Base-by-base conservation (phyloP, 2,329 filamentous ascomycete genomes). In the Paecilomyces formosus region DNA sequence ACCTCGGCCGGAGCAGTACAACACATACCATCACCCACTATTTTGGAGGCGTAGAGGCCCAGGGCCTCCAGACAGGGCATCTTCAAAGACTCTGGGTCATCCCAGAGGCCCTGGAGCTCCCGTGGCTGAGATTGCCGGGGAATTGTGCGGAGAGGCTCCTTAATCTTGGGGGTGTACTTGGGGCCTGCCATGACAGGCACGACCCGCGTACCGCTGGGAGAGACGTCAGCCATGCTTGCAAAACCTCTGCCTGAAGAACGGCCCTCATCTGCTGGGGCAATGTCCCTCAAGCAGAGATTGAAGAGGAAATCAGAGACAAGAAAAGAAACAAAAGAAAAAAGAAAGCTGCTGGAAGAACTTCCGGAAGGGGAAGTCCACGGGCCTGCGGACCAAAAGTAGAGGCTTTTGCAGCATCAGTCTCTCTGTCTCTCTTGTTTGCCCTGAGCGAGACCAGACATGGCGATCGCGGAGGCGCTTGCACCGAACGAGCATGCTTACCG, bases 11-110 rank as follows among this genome's bases (percentile, higher is more conserved):
- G 61, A 62, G 53, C 54, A 57, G 22, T 55, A 53, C 24, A 30
- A 49, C 35, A 76, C 81, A 78, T 79, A 85, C 86, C 85, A 74
- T 88, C 85, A 60, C 85, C 86, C 61, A 77, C 76, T 54, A 84
- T 87, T 45, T 82, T 75, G 58, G 80, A 74, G 59, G 82, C 81
- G 74, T 86, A 86, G 57, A 88, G 76, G 63, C 82, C 82, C 65
- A 82, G 74, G 60, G 77, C 76, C 55, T 77, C 76, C 60, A 88
- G 79, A 63, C 72, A 74, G 12, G 70, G 62, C 62, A 84, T 75
- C 60, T 72, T 67, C 56, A 74, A 61, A 55, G 62, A 68, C 55
- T 69, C 61, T 26, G n/a, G 39, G n/a, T 45, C 39, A 62, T 58
- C 33, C 72, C 66, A 26, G 57, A 55, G 49, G 59, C 54, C 58